These are phyloP conservation scores for Amniculicola lignicola DNA, from an alignment of 495 filamentous ascomycete species.

Conservation along the genomic window DNA sequence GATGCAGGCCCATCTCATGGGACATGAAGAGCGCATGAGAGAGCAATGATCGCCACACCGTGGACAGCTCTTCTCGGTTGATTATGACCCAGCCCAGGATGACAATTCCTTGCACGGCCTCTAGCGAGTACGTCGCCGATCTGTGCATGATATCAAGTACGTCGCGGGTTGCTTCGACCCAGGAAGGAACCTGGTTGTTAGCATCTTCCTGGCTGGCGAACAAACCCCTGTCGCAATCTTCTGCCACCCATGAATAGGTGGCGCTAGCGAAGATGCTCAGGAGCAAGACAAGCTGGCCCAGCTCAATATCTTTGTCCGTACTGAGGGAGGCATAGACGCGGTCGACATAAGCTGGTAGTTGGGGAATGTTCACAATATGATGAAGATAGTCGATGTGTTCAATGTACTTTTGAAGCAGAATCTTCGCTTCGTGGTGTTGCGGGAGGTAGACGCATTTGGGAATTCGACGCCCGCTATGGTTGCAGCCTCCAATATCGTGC, in stretches of 20 bases:
- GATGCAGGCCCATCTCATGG: conserved; percentile 45
- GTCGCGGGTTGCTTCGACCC: conserved; percentile 44
- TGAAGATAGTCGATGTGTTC: conserved; percentile 44
- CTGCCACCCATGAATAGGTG: conserved; percentile 44
- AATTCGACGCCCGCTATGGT: too few species aligned
- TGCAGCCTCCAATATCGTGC: too few species aligned
- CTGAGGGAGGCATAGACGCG: conserved; percentile 41
- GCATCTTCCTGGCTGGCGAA: conserved; percentile 43
- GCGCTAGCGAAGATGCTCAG: conserved; percentile 47
- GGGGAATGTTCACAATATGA: conserved; percentile 45
- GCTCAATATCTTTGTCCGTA: conserved; percentile 30
- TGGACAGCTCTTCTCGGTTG: conserved; percentile 45
- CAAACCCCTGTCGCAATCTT: conserved; percentile 26
- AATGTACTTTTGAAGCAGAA: conserved; percentile 46
- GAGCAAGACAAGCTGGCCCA: conserved; percentile 45
- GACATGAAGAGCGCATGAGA: conserved; percentile 39
- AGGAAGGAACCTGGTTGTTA: conserved; percentile 35
- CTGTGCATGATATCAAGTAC: conserved; percentile 44
- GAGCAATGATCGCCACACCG: conserved; percentile 40
- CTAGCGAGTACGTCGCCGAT: conserved; percentile 38
- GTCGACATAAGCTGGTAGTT: conserved; percentile 40
- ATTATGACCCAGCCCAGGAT: conserved; percentile 44
- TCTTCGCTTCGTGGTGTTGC: conserved; percentile 41
- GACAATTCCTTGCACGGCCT: conserved; percentile 47
- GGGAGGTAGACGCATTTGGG: conserved; percentile 47